phyloP scores from a whole-genome alignment of 1,284 basidiomycete genomes.

The Bothia castanella region DNA sequence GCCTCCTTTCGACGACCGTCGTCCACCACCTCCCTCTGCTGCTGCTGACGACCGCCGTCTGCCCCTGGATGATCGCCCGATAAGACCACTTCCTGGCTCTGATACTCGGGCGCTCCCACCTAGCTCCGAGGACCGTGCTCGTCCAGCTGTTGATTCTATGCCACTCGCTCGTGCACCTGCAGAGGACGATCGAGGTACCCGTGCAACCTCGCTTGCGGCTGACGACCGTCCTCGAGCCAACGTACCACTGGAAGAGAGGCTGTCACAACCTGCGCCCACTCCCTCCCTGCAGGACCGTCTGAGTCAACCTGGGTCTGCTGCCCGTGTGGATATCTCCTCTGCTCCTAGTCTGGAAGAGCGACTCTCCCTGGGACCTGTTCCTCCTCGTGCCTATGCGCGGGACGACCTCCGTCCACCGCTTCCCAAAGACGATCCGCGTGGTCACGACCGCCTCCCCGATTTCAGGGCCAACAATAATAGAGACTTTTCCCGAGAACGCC shows the following conservation, averaged over 20 bases:
- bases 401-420: conserved; percentile 33
- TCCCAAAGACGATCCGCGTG: conserved; percentile 26
- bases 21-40: conserved; percentile 11
- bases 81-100: conserved; percentile 24
- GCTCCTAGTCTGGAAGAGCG: conserved; percentile 42
- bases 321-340: conserved; percentile 25
- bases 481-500: conserved; percentile 35
- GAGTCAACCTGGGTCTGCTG: conserved; percentile 28
- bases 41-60: conserved; percentile 22
- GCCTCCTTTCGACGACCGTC: conserved; percentile 30
- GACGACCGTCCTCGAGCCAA: conserved; percentile 32
- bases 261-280: conserved; percentile 30
- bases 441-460: conserved; percentile 29
- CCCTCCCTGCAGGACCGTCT: conserved; percentile 38
- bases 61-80: conserved; percentile 29
- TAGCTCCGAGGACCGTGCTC: conserved; percentile 24
- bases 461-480: conserved; percentile 28
- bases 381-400: conserved; percentile 24
- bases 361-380: conserved; percentile 31
- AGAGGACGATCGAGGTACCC: conserved; percentile 27
- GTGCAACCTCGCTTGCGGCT: conserved; percentile 14
- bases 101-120: conserved; percentile 11
- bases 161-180: conserved; percentile 13
- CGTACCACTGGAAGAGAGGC: conserved; percentile 37
- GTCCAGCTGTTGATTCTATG: conserved; percentile 13